A percentile compares a stretch with the other conserved stretches of the same genome.
Evolutionary conservation across 805 yeast genomes (phyloP).

Genomic region (Saccharomycopsis sp.): DNA sequence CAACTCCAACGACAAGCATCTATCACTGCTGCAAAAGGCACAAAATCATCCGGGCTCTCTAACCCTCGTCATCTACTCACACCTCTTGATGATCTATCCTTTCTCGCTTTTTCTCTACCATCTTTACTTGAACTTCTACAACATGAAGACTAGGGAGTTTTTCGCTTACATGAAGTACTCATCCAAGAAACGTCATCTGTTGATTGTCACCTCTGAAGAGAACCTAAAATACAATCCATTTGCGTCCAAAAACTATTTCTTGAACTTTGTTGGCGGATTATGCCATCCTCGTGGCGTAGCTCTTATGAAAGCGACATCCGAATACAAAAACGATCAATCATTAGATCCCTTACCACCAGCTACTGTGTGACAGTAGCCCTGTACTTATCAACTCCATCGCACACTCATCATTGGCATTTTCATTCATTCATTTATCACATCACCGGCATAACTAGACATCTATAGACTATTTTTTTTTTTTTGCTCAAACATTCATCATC

Average conservation of each 20-base stretch:
- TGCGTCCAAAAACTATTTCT: constrained; percentile 28
- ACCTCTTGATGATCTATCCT: constrained; percentile 49
- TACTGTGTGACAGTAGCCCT: background rate
- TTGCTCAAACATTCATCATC: background rate
- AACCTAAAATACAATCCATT: constrained; percentile 34
- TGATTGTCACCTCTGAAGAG: constrained; percentile 20
- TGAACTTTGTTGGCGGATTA: constrained; percentile 31
- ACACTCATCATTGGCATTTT: too few species aligned
- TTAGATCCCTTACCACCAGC: constrained; percentile 27
- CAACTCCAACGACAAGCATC: constrained; percentile 22
- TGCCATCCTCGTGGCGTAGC: constrained; percentile 36
- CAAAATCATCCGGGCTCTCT: constrained; percentile 37
- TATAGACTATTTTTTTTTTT: background rate
- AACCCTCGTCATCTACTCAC: constrained; percentile 45
- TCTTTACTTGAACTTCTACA: constrained; percentile 44
- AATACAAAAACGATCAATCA: constrained; percentile 34
- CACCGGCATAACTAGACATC: background rate
- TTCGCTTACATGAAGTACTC: constrained; percentile 39
- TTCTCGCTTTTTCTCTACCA: constrained; percentile 47
- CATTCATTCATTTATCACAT: background rate
- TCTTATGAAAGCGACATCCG: constrained; percentile 28
- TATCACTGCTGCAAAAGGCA: constrained; percentile 19
- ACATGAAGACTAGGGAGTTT: constrained; percentile 70
- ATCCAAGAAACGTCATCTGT: constrained; percentile 13
- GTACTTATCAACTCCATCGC: too few species aligned